phyloP scores from a whole-genome alignment of 73 alveolate species.

The Symbiodinium natans region DNA sequence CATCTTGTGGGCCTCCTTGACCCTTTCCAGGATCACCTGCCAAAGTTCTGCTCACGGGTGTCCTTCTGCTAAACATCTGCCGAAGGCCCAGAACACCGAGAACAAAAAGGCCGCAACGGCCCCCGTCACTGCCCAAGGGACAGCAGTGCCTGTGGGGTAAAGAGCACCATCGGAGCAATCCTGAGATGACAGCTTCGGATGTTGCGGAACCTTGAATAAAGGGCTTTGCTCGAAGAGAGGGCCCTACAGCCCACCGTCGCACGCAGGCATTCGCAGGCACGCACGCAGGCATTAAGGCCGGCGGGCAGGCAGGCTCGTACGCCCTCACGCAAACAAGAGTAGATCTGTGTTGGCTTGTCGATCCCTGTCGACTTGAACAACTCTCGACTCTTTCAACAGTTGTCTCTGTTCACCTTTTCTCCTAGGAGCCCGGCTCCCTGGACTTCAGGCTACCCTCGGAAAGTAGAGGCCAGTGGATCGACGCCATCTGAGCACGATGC shows the following conservation, averaged over 20 bases:
- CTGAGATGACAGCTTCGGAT: background rate
- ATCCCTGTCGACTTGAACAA: too few relatives aligned
- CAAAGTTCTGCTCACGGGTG: background rate
- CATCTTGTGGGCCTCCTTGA: conserved; percentile 71
- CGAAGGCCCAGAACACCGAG: background rate
- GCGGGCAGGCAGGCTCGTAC: too few relatives aligned
- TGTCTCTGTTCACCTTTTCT: background rate
- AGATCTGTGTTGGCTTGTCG: too few relatives aligned
- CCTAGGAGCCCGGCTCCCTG: conserved; percentile 26
- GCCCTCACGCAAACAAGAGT: too few relatives aligned
- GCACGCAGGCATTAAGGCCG: too few relatives aligned
- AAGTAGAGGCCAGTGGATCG: conserved; percentile 59
- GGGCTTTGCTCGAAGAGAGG: too few relatives aligned
- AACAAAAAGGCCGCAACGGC: background rate
- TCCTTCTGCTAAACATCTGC: background rate
- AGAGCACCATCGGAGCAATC: conserved; percentile 72
- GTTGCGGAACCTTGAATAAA: too few relatives aligned
- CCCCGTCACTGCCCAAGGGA: background rate
- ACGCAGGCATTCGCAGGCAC: too few relatives aligned
- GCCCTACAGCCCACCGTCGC: too few relatives aligned
- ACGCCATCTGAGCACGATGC: conserved; percentile 51
- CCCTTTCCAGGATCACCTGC: conserved; percentile 77
- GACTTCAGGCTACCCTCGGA: conserved; percentile 63
- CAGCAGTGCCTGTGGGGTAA: conserved; percentile 40
- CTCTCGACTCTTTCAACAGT: too few relatives aligned